phyloP scores from a whole-genome alignment of 495 filamentous ascomycete species.

The Glarea lozoyensis region DNA sequence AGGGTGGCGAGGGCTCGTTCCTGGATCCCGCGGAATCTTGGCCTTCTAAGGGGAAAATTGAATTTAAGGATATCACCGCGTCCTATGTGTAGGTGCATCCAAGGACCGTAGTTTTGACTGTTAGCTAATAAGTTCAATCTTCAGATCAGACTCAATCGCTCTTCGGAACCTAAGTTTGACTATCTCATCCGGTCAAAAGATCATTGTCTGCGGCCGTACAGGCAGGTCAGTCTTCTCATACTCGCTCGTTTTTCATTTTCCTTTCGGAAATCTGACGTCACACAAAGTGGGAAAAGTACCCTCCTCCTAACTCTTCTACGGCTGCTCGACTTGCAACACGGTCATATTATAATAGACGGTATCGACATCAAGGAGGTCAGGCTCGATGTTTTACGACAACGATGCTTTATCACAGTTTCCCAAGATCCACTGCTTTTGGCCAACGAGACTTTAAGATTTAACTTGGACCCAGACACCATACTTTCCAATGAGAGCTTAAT shows the following conservation, averaged over 20 bases:
- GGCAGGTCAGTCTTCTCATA: constrained; percentile 13
- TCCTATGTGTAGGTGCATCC: constrained; percentile 4
- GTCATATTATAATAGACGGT: constrained; percentile 25
- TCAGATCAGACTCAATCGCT: constrained; percentile 11
- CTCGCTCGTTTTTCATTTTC: neutral
- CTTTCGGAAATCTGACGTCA: neutral
- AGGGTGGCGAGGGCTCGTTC: constrained; percentile 19
- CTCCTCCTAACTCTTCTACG: constrained; percentile 23
- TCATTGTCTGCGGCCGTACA: constrained; percentile 27
- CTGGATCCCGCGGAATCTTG: constrained; percentile 9
- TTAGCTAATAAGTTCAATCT: neutral
- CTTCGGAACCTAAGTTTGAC: constrained; percentile 25
- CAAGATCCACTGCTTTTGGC: constrained; percentile 55
- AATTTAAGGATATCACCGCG: constrained; percentile 37
- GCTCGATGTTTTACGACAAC: constrained; percentile 7
- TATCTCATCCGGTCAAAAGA: constrained; percentile 25
- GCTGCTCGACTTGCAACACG: constrained; percentile 1
- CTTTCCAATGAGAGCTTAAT: constrained; percentile 9
- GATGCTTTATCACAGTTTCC: constrained; percentile 37
- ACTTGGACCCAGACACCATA: constrained; percentile 34
- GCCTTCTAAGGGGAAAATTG: constrained; percentile 31
- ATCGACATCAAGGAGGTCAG: constrained; percentile 24
- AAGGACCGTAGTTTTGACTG: neutral
- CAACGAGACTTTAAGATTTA: constrained; percentile 43
- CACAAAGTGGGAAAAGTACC: constrained; percentile 25